phyloP scores from a whole-genome alignment of 2,329 filamentous ascomycete species.

The Diaporthe eres region DNA sequence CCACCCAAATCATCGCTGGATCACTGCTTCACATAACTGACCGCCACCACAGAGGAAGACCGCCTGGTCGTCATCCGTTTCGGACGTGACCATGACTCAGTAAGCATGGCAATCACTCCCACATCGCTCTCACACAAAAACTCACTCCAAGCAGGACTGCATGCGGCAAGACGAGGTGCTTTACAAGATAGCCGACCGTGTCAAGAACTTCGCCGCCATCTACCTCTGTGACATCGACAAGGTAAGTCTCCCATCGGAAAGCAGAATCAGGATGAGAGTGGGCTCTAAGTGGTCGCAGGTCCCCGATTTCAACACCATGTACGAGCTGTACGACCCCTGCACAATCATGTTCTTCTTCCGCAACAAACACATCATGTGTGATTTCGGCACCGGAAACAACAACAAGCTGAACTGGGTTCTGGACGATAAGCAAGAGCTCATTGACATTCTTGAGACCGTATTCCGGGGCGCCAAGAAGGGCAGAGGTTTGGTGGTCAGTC shows the following conservation, averaged over 20 bases:
- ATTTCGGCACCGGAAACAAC: slow-evolving; percentile 98
- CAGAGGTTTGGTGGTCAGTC: slow-evolving; percentile 93
- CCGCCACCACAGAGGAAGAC: slow-evolving; percentile 72
- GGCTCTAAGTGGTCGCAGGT: slow-evolving; percentile 63
- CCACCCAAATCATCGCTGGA: slow-evolving; percentile 53
- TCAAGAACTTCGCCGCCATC: slow-evolving; percentile 94
- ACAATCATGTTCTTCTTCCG: slow-evolving; percentile 95
- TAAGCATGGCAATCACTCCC: background rate
- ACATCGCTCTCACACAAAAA: background rate
- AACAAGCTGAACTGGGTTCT: slow-evolving; percentile 98
- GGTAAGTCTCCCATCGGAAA: background rate
- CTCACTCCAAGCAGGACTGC: slow-evolving; percentile 74
- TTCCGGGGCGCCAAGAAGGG: slow-evolving; percentile 99
- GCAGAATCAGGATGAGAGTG: background rate
- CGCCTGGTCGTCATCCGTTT: slow-evolving; percentile 95
- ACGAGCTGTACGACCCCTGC: slow-evolving; percentile 80
- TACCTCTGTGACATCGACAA: slow-evolving; percentile 92
- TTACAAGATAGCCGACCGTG: slow-evolving; percentile 91
- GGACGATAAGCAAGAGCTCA: slow-evolving; percentile 98
- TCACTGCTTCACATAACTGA: background rate
- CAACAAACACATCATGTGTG: slow-evolving; percentile 99
- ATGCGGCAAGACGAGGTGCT: slow-evolving; percentile 90
- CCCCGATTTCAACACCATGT: slow-evolving; percentile 96
- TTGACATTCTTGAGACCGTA: slow-evolving; percentile 98
- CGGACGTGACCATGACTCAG: slow-evolving; percentile 76